phyloP scores from a whole-genome alignment of 83 land plant genomes.

The Larix sibirica region DNA sequence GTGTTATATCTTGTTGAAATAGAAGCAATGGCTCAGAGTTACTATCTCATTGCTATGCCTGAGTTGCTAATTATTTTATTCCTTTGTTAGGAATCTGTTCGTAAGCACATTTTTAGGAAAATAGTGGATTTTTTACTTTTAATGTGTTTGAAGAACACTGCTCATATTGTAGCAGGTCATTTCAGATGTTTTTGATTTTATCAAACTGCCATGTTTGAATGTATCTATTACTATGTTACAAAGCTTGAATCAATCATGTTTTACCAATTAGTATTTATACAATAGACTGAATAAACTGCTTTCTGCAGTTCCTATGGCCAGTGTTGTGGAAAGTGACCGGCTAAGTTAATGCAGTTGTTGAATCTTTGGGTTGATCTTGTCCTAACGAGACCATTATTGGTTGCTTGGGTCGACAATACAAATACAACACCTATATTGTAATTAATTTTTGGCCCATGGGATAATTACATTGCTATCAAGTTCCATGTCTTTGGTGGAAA shows the following conservation, averaged over 20 bases:
- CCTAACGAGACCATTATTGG: not conserved
- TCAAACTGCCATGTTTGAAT: not conserved
- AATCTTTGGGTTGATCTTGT: not conserved
- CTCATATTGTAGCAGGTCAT: not conserved
- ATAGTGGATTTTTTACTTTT: not conserved
- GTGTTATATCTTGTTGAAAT: not conserved
- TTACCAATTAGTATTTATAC: not conserved
- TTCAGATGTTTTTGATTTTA: not conserved
- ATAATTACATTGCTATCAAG: not conserved
- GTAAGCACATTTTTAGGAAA: not conserved
- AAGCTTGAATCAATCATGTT: not conserved
- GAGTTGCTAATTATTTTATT: not conserved
- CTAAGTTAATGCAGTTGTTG: not conserved
- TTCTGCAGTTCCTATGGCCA: not conserved
- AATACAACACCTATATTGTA: not conserved
- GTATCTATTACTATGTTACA: not conserved
- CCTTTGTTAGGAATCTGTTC: not conserved
- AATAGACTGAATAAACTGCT: not conserved
- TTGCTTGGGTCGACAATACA: not conserved
- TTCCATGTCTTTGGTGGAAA: not conserved
- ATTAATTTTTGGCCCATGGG: not conserved
- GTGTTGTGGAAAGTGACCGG: not conserved
- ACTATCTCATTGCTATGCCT: too few species aligned
- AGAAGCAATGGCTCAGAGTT: not conserved
- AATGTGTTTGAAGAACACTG: not conserved